These are phyloP conservation scores for Coemansia sp. DNA, from an alignment of 192 early-diverging fungal species.

Conservation along the genomic window DNA sequence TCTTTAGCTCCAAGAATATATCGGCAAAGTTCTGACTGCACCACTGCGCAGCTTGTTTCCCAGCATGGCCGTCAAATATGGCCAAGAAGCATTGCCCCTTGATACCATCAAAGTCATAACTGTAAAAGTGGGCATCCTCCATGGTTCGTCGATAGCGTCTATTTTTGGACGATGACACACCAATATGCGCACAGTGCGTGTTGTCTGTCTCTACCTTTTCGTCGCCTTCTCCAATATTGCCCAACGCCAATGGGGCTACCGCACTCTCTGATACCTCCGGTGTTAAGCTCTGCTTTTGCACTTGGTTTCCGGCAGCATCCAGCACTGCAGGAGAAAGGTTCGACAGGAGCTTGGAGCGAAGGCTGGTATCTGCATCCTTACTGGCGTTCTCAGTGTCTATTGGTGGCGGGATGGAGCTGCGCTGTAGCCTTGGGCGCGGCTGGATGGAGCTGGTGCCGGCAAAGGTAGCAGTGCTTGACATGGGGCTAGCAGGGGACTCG, in stretches of 20 bases:
- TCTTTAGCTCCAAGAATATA: conserved; percentile 66
- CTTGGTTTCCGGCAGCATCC: conserved; percentile 3
- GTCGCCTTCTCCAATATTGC: background rate
- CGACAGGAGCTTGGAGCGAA: conserved; percentile 27
- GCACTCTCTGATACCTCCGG: background rate
- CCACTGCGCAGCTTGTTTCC: conserved; percentile 92
- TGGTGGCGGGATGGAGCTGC: conserved; percentile 48
- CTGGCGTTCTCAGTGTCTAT: conserved; percentile 48
- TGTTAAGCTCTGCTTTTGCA: background rate
- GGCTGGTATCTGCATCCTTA: conserved; percentile 26
- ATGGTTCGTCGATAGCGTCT: conserved; percentile 89
- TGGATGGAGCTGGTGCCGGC: conserved; percentile 29
- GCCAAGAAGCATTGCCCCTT: conserved; percentile 88
- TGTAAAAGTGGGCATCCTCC: conserved; percentile 94
- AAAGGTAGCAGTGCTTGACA: conserved; percentile 18
- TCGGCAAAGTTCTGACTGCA: conserved; percentile 85
- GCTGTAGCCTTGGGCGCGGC: conserved; percentile 42
- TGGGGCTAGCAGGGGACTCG: conserved; percentile 6
- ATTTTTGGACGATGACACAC: conserved; percentile 62
- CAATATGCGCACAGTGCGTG: conserved; percentile 30
- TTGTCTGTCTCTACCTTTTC: conserved; percentile 1
- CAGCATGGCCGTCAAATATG: conserved; percentile 97
- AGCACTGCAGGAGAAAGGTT: conserved; percentile 24
- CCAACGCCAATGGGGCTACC: conserved; percentile 16
- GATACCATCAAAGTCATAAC: conserved; percentile 80